Conservation (phyloP, 2,329 filamentous ascomycete species). For the Graphilbum ipis-grandicollis region DNA sequence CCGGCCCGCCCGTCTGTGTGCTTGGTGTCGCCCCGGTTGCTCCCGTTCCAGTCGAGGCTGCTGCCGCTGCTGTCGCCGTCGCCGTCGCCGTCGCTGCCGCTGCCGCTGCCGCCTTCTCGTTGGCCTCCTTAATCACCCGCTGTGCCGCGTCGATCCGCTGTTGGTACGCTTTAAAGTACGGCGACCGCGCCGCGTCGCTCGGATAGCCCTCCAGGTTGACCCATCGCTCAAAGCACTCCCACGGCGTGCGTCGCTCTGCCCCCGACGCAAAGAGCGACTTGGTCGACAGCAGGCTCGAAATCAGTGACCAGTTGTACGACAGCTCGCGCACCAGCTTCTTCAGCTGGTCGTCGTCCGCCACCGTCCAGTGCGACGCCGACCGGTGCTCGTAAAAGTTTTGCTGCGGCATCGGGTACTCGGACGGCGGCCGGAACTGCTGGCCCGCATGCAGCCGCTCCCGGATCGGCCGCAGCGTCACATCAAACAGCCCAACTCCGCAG, state of each 20-base stretch:
- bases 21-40: conserved; percentile 8
- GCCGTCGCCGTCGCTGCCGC: conserved; percentile 16
- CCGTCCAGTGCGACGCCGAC: conserved; percentile 78
- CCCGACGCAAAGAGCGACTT: conserved; percentile 68
- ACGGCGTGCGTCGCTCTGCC: conserved; percentile 78
- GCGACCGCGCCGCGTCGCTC: conserved; percentile 83
- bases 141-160: conserved; percentile 42
- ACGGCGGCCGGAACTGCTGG: conserved; percentile 84
- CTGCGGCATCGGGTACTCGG: conserved; percentile 78
- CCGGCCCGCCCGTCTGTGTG: not conserved
- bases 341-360: conserved; percentile 78
- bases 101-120: conserved; percentile 24
- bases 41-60: conserved; percentile 18
- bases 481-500: conserved; percentile 58
- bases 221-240: conserved; percentile 98
- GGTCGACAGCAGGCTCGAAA: conserved; percentile 61
- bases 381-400: conserved; percentile 82
- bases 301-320: conserved; percentile 94
- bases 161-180: conserved; percentile 71
- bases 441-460: conserved; percentile 79
- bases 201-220: conserved; percentile 80
- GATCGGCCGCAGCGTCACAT: conserved; percentile 74
- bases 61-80: conserved; percentile 14
- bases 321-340: conserved; percentile 75
- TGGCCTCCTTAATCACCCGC: conserved; percentile 33